phyloP scores from a whole-genome alignment of 2,329 filamentous ascomycete species.

The Cladosporium sp. region DNA sequence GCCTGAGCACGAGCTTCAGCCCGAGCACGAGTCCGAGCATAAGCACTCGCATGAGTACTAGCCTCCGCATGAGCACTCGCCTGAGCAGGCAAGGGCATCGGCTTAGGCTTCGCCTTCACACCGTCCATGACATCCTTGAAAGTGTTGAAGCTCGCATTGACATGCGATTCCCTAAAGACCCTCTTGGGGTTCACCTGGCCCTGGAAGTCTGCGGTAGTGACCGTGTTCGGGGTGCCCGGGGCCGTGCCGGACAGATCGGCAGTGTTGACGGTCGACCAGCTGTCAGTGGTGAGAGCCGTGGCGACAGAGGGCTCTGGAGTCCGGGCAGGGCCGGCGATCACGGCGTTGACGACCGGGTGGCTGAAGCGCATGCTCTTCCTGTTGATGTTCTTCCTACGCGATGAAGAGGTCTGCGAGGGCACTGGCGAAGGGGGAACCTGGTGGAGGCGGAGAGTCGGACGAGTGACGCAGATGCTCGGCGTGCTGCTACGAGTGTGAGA shows the following conservation, averaged over 20 bases:
- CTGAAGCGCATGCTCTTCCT: constrained; percentile 2
- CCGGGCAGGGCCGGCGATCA: background rate
- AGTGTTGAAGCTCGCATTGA: background rate
- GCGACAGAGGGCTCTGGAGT: background rate
- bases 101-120: background rate
- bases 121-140: constrained; percentile 4
- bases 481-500: background rate
- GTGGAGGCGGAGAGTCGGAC: background rate
- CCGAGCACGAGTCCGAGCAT: too few species aligned
- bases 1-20: too few species aligned
- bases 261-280: background rate
- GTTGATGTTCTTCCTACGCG: background rate
- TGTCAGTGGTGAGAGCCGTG: background rate
- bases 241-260: too few species aligned
- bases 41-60: too few species aligned
- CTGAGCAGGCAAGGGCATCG: too few species aligned
- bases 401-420: background rate
- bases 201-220: background rate
- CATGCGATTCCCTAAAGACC: background rate
- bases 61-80: too few species aligned
- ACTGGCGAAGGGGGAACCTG: background rate
- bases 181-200: background rate
- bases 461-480: background rate
- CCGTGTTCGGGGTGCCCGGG: background rate
- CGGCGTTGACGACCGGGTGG: constrained; percentile 1